A percentile compares a stretch with the other conserved stretches of the same genome.
Evolutionary conservation across 2,329 filamentous ascomycete species (phyloP).

Genomic region (Botrytis fabae): DNA sequence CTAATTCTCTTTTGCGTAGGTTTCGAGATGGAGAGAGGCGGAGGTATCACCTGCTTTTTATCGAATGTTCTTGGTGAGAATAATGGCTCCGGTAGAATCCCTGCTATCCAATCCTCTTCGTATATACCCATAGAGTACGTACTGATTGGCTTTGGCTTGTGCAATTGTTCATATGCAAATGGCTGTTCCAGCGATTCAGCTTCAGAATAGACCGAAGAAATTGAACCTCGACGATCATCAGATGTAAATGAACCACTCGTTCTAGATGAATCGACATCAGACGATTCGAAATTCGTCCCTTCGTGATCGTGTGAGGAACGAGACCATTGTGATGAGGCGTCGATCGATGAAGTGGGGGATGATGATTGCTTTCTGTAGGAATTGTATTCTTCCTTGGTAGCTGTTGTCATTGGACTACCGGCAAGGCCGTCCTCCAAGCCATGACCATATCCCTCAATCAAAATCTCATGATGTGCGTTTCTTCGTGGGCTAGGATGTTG

Average conservation of each 20-base stretch:
- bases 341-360: conserved; percentile 4
- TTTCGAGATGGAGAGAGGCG: conserved; percentile 4
- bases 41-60: not conserved
- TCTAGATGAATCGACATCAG: not conserved
- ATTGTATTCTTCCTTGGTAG: not conserved
- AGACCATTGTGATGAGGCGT: conserved; percentile 18
- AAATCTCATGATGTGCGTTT: conserved; percentile 50
- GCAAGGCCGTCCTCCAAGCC: conserved; percentile 36
- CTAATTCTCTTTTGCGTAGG: not conserved
- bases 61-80: not conserved
- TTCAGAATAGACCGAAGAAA: not conserved
- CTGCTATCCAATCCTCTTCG: conserved; percentile 20
- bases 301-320: conserved; percentile 21
- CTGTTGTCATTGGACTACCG: not conserved
- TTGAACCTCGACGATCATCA: not conserved
- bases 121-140: conserved; percentile 29
- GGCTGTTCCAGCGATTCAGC: not conserved
- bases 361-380: not conserved
- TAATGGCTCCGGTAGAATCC: not conserved
- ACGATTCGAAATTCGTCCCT: conserved; percentile 5
- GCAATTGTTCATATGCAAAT: not conserved
- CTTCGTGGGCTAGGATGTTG: conserved; percentile 34
- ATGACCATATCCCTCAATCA: conserved; percentile 56
- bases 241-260: conserved; percentile 14
- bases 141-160: conserved; percentile 24